Percentiles rank a stretch among this genome's conserved stretches.
Conservation (phyloP, 495 filamentous ascomycete species). For the Xylaria grammica region DNA sequence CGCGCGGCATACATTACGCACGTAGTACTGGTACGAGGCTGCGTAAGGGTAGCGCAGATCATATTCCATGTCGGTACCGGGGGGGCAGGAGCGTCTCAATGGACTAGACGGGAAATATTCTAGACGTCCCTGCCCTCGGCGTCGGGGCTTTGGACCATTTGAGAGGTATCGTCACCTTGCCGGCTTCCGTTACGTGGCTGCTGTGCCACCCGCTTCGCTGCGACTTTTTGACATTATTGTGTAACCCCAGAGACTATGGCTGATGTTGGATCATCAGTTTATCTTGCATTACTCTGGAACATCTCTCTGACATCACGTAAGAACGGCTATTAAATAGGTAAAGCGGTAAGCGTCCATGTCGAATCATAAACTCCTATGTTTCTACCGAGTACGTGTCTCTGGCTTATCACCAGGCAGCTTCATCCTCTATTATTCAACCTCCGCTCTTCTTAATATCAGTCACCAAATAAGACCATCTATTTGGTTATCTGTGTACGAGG, state of each 20-base stretch:
- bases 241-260: background rate
- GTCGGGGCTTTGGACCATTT: too few species aligned
- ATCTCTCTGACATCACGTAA: background rate
- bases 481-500: background rate
- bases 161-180: too few species aligned
- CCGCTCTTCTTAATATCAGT: background rate
- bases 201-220: background rate
- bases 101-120: too few species aligned
- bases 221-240: background rate
- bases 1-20: background rate
- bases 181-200: background rate
- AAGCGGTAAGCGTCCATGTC: background rate
- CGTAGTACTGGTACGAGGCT: too few species aligned
- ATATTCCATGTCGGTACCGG: too few species aligned
- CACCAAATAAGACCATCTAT: background rate
- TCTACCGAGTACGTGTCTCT: background rate
- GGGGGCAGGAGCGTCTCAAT: too few species aligned
- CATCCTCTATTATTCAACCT: background rate
- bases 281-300: background rate
- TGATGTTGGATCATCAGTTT: too few species aligned
- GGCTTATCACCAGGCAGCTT: background rate
- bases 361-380: background rate
- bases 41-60: too few species aligned
- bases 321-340: background rate
- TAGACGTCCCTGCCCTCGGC: too few species aligned